A percentile compares a stretch with the other conserved stretches of the same genome.
Conservation (phyloP, 805 yeast genomes). For the Pichia cephalocereana region DNA sequence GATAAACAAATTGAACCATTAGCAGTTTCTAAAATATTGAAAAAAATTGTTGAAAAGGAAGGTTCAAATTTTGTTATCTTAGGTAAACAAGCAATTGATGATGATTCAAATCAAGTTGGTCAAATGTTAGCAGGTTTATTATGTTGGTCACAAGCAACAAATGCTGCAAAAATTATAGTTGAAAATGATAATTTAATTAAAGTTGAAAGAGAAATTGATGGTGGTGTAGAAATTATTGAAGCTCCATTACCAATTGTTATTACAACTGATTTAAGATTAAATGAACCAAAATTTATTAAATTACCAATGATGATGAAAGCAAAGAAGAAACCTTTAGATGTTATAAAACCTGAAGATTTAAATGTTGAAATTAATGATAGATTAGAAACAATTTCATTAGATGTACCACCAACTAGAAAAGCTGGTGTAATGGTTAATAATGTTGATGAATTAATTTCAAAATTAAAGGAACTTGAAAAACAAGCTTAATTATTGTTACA, state of each 20-base stretch:
- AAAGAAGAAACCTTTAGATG: slow-evolving; percentile 85
- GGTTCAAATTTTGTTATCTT: slow-evolving; percentile 71
- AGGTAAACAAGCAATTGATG: slow-evolving; percentile 97
- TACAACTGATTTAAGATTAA: slow-evolving; percentile 88
- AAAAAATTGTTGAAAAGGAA: slow-evolving; percentile 61
- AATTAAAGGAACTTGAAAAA: slow-evolving; percentile 51
- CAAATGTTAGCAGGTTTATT: slow-evolving; percentile 92
- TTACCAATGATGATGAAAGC: slow-evolving; percentile 98
- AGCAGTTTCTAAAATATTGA: slow-evolving; percentile 77
- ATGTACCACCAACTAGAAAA: slow-evolving; percentile 76
- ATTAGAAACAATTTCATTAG: slow-evolving; percentile 59
- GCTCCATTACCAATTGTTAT: slow-evolving; percentile 77
- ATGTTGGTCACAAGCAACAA: slow-evolving; percentile 95
- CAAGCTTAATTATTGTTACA: too few relatives aligned
- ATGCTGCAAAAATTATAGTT: slow-evolving; percentile 77
- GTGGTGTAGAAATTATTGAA: slow-evolving; percentile 78
- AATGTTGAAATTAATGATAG: slow-evolving; percentile 58
- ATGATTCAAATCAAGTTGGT: slow-evolving; percentile 91
- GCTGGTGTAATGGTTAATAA: slow-evolving; percentile 73
- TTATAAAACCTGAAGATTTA: slow-evolving; percentile 54
- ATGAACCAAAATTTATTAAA: slow-evolving; percentile 93
- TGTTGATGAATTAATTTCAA: slow-evolving; percentile 75
- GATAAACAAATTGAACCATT: slow-evolving; percentile 71
- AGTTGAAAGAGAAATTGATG: slow-evolving; percentile 90
- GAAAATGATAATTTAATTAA: slow-evolving; percentile 42